Evolutionary conservation across 1,139 yeast species (phyloP).

Genomic region (Geotrichum fermentans): DNA sequence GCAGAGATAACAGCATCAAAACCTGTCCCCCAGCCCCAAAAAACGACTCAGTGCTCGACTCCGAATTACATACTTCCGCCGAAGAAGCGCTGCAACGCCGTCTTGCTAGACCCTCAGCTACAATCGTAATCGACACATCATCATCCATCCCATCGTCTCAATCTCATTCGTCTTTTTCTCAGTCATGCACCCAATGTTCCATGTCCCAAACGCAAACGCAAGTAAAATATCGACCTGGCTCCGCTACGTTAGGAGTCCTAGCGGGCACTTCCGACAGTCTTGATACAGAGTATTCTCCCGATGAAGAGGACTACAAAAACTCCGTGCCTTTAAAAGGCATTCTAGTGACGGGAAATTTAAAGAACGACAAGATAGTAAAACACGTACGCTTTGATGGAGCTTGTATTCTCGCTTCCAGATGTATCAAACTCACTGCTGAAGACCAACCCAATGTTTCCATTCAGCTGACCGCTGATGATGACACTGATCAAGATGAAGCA

Average conservation of each 20-base stretch:
- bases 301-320: not conserved
- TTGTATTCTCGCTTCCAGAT: slow-evolving; percentile 12
- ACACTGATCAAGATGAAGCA: slow-evolving; percentile 4
- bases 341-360: slow-evolving; percentile 1
- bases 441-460: not conserved
- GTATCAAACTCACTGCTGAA: not conserved
- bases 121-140: slow-evolving; percentile 5
- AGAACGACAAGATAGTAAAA: not conserved
- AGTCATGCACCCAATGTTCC: slow-evolving; percentile 3
- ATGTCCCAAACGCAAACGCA: not conserved
- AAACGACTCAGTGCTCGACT: too few relatives aligned
- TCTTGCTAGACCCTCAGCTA: slow-evolving; percentile 7
- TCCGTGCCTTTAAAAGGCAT: too few relatives aligned
- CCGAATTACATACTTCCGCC: too few relatives aligned
- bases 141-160: slow-evolving; percentile 1
- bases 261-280: slow-evolving; percentile 6
- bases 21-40: too few relatives aligned
- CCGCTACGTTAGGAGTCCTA: not conserved
- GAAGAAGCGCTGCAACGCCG: not conserved
- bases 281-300: slow-evolving; percentile 3
- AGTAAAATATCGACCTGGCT: slow-evolving; percentile 3
- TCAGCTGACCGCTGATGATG: slow-evolving; percentile 2
- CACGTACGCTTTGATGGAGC: slow-evolving; percentile 4
- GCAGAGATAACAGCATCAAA: too few relatives aligned
- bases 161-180: not conserved